Evolutionary conservation across 352 stramenopile species (phyloP), one percentile per base, ranked within the genome.

Genomic region (Globisporangium iwayamae): DNA sequence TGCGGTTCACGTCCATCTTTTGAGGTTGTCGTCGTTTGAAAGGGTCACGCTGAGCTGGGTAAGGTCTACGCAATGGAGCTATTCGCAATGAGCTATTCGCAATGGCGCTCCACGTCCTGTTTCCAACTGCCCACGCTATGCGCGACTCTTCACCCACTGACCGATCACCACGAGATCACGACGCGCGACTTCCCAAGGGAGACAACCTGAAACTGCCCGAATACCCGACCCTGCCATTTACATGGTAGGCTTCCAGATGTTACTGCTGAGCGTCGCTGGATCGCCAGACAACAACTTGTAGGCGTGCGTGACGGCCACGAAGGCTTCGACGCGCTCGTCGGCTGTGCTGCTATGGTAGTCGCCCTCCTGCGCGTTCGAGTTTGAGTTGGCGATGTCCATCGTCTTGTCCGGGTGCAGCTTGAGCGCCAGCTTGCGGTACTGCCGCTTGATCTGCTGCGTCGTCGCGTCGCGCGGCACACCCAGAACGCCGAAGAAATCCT

Each of bases 1-100:
- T 97, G 55, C 90, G 85, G 66, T 96, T 97, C 71, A 94, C 86
- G 63, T 97, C 89, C 90, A 97, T 97, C 22, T 34, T 22, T 30
- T 59, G 52, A 36, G 13, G 22, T 6, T 34, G 13, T 51, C 20
- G 32, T 41, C n/a, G 62, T 62, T 43, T 9, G 22, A 14, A 60
- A 8, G 10, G 22, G 16, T 28, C 28, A 41, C 51, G 30, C 51
- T 22, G 20, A 16, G 28, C 28, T 32, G 32, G 32, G 7, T 36
- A 36, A 36, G 32, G 7, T 36, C 32, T 36, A 36, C 32, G 32
- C 32, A 36, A 8, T 16, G 22, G 30, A 53, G 47, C 25, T 25
- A 22, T 38, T 13, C 22, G 5, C 22, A 54, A 16, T 41, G 50
- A 55, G 48, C 30, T 56, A 16, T 25, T 9, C 3, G 16, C 16